A percentile compares a stretch with the other conserved stretches of the same genome.
Conservation (phyloP, 371 early-diverging fungal species). For the Mucor mucedo region DNA sequence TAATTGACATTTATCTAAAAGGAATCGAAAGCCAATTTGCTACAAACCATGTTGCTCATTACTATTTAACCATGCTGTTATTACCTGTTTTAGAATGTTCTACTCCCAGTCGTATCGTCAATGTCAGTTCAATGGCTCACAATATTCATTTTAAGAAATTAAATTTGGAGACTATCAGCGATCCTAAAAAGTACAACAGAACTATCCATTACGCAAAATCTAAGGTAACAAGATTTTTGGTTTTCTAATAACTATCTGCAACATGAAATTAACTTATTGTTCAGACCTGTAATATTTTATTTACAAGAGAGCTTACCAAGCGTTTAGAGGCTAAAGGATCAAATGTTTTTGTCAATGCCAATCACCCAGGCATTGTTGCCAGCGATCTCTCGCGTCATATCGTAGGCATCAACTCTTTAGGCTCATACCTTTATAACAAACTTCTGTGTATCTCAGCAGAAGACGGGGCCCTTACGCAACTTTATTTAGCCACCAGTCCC, state of each 20-base stretch:
- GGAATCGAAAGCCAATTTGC: conserved; percentile 43
- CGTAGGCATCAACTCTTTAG: background rate
- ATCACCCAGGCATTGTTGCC: conserved; percentile 73
- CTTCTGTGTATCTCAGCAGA: conserved; percentile 33
- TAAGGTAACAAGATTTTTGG: background rate
- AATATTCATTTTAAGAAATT: conserved; percentile 26
- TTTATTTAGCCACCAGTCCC: conserved; percentile 70
- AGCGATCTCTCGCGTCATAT: conserved; percentile 57
- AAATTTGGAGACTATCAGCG: conserved; percentile 46
- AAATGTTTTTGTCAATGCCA: conserved; percentile 62
- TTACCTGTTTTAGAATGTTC: conserved; percentile 63
- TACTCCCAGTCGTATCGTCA: conserved; percentile 62
- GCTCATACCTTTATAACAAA: conserved; percentile 1
- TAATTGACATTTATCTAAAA: background rate
- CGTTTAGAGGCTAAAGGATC: conserved; percentile 44
- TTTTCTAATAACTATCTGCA: background rate
- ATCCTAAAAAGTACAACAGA: conserved; percentile 37
- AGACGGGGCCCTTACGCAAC: conserved; percentile 65
- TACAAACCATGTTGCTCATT: conserved; percentile 81
- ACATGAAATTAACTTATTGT: background rate
- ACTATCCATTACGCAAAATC: conserved; percentile 5
- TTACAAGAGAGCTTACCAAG: conserved; percentile 46
- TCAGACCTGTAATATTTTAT: conserved; percentile 42
- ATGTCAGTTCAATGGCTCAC: conserved; percentile 56
- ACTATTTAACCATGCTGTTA: conserved; percentile 70